Evolutionary conservation across 352 stramenopile genomes (phyloP).

Genomic region (Pythium myriotylum): DNA sequence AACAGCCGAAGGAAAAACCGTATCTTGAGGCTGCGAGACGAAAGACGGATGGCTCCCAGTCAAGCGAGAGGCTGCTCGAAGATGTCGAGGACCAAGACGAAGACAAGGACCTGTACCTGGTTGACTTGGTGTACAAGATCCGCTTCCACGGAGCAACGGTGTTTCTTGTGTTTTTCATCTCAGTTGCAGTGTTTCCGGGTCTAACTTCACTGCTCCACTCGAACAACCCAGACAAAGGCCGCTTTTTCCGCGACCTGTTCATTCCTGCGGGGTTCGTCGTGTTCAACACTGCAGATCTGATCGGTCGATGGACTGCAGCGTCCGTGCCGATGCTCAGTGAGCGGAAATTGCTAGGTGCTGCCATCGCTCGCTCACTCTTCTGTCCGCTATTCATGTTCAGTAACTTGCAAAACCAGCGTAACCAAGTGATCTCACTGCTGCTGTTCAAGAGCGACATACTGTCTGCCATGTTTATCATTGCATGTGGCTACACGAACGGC

Average conservation of each 20-base stretch:
- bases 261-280: conserved; percentile 77
- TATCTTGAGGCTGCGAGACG: conserved; percentile 9
- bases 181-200: conserved; percentile 73
- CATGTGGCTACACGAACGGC: conserved; percentile 72
- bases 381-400: conserved; percentile 77
- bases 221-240: conserved; percentile 38
- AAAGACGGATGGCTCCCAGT: conserved; percentile 1
- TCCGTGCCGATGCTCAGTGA: conserved; percentile 38
- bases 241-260: conserved; percentile 71
- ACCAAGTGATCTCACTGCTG: conserved; percentile 67
- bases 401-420: conserved; percentile 73
- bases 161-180: conserved; percentile 83
- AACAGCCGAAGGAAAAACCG: conserved; percentile 20
- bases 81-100: conserved; percentile 15
- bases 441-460: conserved; percentile 76
- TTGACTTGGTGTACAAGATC: conserved; percentile 40
- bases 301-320: conserved; percentile 54
- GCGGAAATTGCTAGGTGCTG: conserved; percentile 38
- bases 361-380: conserved; percentile 51
- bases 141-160: conserved; percentile 55
- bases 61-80: conserved; percentile 17
- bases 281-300: conserved; percentile 77
- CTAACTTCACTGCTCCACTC: conserved; percentile 77
- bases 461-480: conserved; percentile 55
- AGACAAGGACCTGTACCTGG: conserved; percentile 28